These are phyloP conservation scores for Macadamia tetraphylla DNA, from an alignment of 164 flowering plant genomes.

Conservation along the genomic window DNA sequence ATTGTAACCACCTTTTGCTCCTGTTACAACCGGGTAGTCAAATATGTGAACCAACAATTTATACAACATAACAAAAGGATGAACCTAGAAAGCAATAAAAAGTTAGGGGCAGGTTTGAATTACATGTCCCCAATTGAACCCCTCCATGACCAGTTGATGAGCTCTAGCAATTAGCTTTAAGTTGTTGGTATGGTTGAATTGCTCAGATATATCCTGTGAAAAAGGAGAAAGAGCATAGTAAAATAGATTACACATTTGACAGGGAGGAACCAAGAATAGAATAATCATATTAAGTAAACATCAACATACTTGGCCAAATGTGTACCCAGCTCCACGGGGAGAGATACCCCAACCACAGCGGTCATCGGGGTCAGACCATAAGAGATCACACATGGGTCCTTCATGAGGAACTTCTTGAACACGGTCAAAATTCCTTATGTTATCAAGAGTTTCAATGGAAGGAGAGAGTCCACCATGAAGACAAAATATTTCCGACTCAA, in stretches of 20 bases:
- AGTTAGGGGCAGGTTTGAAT: constrained; percentile 2
- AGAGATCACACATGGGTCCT: constrained; percentile 95
- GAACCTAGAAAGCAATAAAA: background rate
- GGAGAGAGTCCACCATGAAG: constrained; percentile 97
- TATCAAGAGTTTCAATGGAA: constrained; percentile 89
- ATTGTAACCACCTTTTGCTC: constrained; percentile 98
- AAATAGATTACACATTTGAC: background rate
- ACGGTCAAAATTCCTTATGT: constrained; percentile 85
- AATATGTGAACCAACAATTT: background rate
- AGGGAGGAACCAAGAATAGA: background rate
- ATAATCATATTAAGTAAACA: background rate
- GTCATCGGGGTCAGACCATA: constrained; percentile 98
- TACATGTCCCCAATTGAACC: constrained; percentile 98
- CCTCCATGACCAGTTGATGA: constrained; percentile 98
- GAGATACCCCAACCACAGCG: constrained; percentile 99
- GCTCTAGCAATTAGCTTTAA: constrained; percentile 96
- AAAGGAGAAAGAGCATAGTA: background rate
- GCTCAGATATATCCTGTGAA: constrained; percentile 94
- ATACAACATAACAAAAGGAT: too few relatives aligned
- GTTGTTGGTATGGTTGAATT: constrained; percentile 88
- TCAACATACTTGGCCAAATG: constrained; percentile 70
- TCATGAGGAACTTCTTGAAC: constrained; percentile 99
- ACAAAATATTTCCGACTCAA: constrained; percentile 94
- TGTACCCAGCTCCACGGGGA: constrained; percentile 96
- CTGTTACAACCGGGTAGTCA: constrained; percentile 33